A percentile compares a stretch with the other conserved stretches of the same genome.
phyloP scores from a whole-genome alignment of 2,329 filamentous ascomycete genomes.

The Keithomyces neogunnii region DNA sequence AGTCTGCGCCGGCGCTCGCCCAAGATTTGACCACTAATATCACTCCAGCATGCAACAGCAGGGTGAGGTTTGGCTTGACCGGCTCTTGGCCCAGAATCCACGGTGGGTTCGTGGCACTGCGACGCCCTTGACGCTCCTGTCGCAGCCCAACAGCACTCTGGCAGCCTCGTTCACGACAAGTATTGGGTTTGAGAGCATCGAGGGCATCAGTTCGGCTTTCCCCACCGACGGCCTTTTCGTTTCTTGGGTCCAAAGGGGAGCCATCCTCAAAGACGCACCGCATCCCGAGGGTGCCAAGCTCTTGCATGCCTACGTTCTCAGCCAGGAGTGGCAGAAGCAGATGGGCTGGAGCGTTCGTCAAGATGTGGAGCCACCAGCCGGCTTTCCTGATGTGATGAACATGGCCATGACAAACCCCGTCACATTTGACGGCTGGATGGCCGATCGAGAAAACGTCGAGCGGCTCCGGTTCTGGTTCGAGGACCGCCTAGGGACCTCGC shows the following conservation, averaged over 20 bases:
- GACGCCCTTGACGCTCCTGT: conserved; percentile 30
- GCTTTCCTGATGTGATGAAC: conserved; percentile 16
- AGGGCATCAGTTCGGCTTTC: conserved; percentile 16
- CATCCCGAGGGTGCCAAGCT: conserved; percentile 43
- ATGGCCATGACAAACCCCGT: conserved; percentile 25
- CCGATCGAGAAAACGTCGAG: conserved; percentile 31
- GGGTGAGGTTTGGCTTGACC: conserved; percentile 38
- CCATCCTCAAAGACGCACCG: conserved; percentile 38
- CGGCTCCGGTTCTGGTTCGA: conserved; percentile 33
- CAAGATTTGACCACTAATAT: neutral
- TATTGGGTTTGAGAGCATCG: conserved; percentile 10
- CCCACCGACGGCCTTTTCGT: conserved; percentile 33
- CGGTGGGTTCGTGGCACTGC: conserved; percentile 43
- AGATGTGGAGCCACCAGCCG: conserved; percentile 22
- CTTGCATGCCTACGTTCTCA: conserved; percentile 37
- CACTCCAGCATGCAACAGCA: conserved; percentile 24
- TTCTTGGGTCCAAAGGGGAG: conserved; percentile 39
- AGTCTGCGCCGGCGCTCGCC: too few species aligned
- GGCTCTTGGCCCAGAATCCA: conserved; percentile 38
- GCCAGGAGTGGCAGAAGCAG: conserved; percentile 27
- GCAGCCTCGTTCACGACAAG: conserved; percentile 26
- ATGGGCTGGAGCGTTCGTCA: conserved; percentile 25
- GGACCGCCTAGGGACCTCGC: conserved; percentile 29
- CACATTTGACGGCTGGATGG: conserved; percentile 32
- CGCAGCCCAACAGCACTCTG: conserved; percentile 16